Evolutionary conservation across 768 basidiomycete species (phyloP).

Genomic region (Auricularia heimuer): DNA sequence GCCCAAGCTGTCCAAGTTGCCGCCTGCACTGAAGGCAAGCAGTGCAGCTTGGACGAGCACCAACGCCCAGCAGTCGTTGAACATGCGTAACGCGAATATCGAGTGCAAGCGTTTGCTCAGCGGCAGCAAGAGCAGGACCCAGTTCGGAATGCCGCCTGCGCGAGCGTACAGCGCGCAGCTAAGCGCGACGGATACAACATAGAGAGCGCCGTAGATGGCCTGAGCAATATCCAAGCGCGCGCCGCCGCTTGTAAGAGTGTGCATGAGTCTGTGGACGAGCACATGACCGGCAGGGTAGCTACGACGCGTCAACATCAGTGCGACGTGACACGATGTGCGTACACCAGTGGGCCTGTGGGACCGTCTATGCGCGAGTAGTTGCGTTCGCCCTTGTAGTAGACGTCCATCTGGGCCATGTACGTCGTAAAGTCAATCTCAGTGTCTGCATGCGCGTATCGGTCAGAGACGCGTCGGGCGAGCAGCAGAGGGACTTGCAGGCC

Average conservation of each 20-base stretch:
- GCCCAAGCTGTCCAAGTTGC: constrained; percentile 43
- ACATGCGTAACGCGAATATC: constrained; percentile 81
- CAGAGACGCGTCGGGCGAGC: not conserved
- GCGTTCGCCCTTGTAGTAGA: constrained; percentile 71
- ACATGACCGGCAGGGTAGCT: constrained; percentile 96
- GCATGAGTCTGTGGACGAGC: constrained; percentile 65
- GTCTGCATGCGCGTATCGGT: constrained; percentile 39
- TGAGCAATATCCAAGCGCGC: constrained; percentile 56
- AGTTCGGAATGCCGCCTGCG: constrained; percentile 57
- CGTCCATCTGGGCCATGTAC: constrained; percentile 80
- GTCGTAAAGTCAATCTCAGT: constrained; percentile 99
- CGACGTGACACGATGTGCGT: constrained; percentile 20
- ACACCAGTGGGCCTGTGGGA: constrained; percentile 92
- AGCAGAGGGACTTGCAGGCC: constrained; percentile 51
- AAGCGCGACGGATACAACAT: constrained; percentile 53
- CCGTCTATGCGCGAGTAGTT: constrained; percentile 77
- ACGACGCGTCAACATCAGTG: not conserved
- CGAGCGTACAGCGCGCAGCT: constrained; percentile 60
- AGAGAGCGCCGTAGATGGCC: constrained; percentile 67
- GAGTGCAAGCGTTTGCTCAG: constrained; percentile 93
- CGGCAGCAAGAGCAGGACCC: constrained; percentile 59
- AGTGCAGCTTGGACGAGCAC: constrained; percentile 58
- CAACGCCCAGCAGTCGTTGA: constrained; percentile 90
- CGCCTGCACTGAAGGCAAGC: constrained; percentile 47
- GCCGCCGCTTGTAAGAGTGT: constrained; percentile 52